Evolutionary conservation across 495 filamentous ascomycete species (phyloP).

Genomic region (Daldinia loculata): DNA sequence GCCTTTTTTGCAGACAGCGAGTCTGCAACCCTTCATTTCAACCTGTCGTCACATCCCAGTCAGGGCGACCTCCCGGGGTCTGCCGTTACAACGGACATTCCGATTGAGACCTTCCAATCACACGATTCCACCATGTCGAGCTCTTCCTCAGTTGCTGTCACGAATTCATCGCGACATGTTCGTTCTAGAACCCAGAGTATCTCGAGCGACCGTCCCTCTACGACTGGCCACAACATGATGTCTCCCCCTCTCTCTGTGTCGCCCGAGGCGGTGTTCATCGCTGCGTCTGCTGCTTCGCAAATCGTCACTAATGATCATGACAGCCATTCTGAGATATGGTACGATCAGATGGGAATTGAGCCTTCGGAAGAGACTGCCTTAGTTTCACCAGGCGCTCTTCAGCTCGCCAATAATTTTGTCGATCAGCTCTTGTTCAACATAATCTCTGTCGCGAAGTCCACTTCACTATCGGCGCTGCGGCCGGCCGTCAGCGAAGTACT

Average conservation of each 20-base stretch:
- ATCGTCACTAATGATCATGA: conserved; percentile 91
- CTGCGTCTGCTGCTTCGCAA: conserved; percentile 85
- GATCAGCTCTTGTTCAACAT: conserved; percentile 93
- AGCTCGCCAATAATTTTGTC: conserved; percentile 88
- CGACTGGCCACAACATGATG: conserved; percentile 60
- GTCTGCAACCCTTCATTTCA: conserved; percentile 37
- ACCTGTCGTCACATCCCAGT: conserved; percentile 35
- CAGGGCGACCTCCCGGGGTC: conserved; percentile 42
- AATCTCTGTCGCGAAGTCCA: conserved; percentile 80
- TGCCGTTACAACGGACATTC: conserved; percentile 44
- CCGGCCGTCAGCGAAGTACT: conserved; percentile 87
- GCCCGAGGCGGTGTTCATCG: conserved; percentile 88
- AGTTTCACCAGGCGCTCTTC: conserved; percentile 78
- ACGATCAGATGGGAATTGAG: conserved; percentile 69
- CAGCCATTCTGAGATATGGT: conserved; percentile 69
- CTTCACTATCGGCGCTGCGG: conserved; percentile 77
- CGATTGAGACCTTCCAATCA: conserved; percentile 37
- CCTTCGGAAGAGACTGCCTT: conserved; percentile 71
- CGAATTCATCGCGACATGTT: conserved; percentile 50
- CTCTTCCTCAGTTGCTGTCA: conserved; percentile 48
- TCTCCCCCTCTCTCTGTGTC: conserved; percentile 71
- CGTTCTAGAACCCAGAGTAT: conserved; percentile 61
- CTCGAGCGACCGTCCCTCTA: conserved; percentile 64
- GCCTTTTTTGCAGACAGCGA: conserved; percentile 16
- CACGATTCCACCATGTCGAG: conserved; percentile 54